A percentile compares a stretch with the other conserved stretches of the same genome.
Evolutionary conservation across 441 rosid species (phyloP).

Genomic region (Syzygium malaccense): DNA sequence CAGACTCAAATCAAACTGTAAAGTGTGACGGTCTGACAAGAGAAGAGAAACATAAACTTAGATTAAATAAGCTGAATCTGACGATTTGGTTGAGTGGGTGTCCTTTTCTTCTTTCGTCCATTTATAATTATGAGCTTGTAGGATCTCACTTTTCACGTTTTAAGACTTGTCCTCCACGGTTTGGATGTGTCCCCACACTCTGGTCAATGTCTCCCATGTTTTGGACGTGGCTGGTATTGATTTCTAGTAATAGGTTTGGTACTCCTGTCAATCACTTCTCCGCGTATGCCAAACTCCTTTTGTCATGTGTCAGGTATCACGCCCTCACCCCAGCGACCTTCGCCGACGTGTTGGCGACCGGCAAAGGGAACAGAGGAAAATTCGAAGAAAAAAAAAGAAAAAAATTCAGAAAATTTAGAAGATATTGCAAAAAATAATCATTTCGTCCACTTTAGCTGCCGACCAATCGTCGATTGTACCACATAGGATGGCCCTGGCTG

Average conservation of each 20-base stretch:
- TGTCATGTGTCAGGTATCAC: not conserved
- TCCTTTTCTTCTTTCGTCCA: not conserved
- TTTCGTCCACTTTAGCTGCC: not conserved
- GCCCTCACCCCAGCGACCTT: not conserved
- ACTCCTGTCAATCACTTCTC: not conserved
- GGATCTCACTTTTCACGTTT: not conserved
- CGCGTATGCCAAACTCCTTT: not conserved
- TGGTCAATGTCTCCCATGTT: not conserved
- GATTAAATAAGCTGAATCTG: not conserved
- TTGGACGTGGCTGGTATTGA: too few species aligned
- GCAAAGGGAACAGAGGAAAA: not conserved
- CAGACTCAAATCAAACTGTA: not conserved
- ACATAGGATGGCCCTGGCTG: too few species aligned
- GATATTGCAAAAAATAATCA: not conserved
- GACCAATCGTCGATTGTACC: accelerated
- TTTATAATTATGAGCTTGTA: not conserved
- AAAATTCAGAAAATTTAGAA: accelerated
- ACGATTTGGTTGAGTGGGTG: not conserved
- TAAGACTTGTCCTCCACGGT: not conserved
- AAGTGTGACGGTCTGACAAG: not conserved
- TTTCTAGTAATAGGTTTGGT: too few species aligned
- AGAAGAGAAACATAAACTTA: not conserved
- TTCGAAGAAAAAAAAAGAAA: accelerated
- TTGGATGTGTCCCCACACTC: not conserved
- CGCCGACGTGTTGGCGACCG: accelerated